Evolutionary conservation across 257 asterid species (phyloP).

Genomic region (Solanum piurae): DNA sequence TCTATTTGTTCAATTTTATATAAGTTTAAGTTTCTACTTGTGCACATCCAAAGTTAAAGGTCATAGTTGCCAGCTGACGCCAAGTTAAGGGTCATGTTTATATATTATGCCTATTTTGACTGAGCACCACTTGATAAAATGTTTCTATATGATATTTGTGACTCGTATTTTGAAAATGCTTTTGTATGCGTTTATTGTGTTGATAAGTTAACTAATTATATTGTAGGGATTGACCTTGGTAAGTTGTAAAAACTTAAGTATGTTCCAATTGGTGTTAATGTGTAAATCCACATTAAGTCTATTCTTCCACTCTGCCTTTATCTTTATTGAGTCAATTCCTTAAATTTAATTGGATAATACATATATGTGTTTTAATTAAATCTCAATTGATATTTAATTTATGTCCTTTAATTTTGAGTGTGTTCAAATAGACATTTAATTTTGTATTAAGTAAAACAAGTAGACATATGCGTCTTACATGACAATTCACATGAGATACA

Average conservation of each 20-base stretch:
- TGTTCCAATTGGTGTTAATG: neutral
- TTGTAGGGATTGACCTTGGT: too few relatives aligned
- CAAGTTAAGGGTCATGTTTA: too few relatives aligned
- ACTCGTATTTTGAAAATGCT: too few relatives aligned
- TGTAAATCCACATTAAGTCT: neutral
- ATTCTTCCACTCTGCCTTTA: too few relatives aligned
- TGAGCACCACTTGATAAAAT: neutral
- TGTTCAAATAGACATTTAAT: neutral
- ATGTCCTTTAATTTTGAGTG: neutral
- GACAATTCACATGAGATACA: neutral
- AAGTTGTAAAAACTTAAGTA: neutral
- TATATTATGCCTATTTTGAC: too few relatives aligned
- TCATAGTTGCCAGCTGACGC: too few relatives aligned
- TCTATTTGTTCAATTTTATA: too few relatives aligned
- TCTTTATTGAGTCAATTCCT: neutral
- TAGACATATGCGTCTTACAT: neutral
- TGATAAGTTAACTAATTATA: neutral
- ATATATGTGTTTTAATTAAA: neutral
- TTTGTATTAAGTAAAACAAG: neutral
- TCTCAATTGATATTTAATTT: neutral
- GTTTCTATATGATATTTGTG: too few relatives aligned
- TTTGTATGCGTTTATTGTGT: neutral
- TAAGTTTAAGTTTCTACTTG: too few relatives aligned
- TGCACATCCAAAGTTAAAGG: too few relatives aligned
- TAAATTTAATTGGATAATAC: neutral